Percentiles rank a stretch among this genome's conserved stretches.
phyloP scores from a whole-genome alignment of 169 alveolate species.

The Eimeria brunetti region DNA sequence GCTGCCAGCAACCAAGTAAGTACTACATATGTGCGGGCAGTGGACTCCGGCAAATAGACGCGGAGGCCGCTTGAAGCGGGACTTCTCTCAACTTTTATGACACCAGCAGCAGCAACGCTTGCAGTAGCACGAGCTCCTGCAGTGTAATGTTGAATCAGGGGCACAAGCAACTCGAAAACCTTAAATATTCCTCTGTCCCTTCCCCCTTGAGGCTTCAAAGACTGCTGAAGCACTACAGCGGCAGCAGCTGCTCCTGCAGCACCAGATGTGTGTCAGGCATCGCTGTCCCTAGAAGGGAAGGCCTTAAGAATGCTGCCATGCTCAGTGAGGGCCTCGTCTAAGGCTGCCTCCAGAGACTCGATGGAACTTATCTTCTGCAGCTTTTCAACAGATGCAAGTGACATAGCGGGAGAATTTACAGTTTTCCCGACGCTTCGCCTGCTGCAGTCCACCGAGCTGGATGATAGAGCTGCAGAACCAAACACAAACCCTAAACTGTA shows the following conservation, averaged over 20 bases:
- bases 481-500: neutral
- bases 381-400: slow-evolving; percentile 24
- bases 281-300: slow-evolving; percentile 49
- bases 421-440: neutral
- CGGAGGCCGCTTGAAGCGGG: neutral
- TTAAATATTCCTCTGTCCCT: neutral
- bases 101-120: neutral
- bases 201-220: neutral
- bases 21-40: neutral
- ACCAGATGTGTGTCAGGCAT: neutral
- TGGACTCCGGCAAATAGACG: neutral
- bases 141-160: neutral
- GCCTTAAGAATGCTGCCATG: slow-evolving; percentile 33
- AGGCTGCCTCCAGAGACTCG: slow-evolving; percentile 49
- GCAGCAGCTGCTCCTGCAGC: neutral
- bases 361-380: slow-evolving; percentile 17
- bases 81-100: neutral
- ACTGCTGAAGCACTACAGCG: neutral
- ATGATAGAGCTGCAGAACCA: neutral
- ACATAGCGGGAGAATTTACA: neutral
- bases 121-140: neutral
- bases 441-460: slow-evolving; percentile 16
- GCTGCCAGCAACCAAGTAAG: neutral
- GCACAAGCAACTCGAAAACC: neutral
- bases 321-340: slow-evolving; percentile 59